These are phyloP conservation scores for Entophlyctis luteolus DNA, from an alignment of 192 early-diverging fungal genomes.

Conservation along the genomic window DNA sequence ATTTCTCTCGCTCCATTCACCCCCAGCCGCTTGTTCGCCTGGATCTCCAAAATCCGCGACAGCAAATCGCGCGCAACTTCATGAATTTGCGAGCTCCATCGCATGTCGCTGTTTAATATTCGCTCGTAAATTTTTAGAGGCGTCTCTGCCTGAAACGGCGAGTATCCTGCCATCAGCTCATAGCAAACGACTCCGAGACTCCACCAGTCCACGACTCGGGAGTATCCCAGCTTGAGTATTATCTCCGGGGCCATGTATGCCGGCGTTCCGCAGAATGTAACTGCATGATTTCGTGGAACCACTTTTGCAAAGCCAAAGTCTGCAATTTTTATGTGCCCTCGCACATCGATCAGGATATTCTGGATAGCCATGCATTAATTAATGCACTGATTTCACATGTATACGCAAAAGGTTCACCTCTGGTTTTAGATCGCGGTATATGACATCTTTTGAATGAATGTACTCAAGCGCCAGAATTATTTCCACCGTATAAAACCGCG, in stretches of 20 bases:
- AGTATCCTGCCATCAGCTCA: constrained; percentile 44
- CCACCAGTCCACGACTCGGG: constrained; percentile 44
- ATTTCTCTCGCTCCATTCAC: constrained; percentile 33
- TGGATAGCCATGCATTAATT: constrained; percentile 10
- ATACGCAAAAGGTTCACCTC: constrained; percentile 31
- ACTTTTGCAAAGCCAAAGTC: constrained; percentile 69
- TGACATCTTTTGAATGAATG: constrained; percentile 64
- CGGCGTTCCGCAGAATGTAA: constrained; percentile 80
- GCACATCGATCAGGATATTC: constrained; percentile 60
- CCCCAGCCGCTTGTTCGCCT: constrained; percentile 27
- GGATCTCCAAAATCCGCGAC: constrained; percentile 1
- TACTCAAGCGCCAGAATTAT: constrained; percentile 64
- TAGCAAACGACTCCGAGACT: constrained; percentile 39
- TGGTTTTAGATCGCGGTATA: constrained; percentile 70
- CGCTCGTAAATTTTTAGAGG: constrained; percentile 40
- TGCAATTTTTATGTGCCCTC: constrained; percentile 66
- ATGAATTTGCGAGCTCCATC: constrained; percentile 32
- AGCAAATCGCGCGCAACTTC: constrained; percentile 21
- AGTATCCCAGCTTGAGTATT: constrained; percentile 40
- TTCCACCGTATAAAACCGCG: constrained; percentile 64
- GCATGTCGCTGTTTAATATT: constrained; percentile 31
- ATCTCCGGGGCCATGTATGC: constrained; percentile 52
- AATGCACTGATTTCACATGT: not conserved
- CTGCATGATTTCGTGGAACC: constrained; percentile 48
- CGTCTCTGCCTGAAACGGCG: constrained; percentile 39